Conservation (phyloP, 2,329 filamentous ascomycete genomes). For the Alternaria arborescens region DNA sequence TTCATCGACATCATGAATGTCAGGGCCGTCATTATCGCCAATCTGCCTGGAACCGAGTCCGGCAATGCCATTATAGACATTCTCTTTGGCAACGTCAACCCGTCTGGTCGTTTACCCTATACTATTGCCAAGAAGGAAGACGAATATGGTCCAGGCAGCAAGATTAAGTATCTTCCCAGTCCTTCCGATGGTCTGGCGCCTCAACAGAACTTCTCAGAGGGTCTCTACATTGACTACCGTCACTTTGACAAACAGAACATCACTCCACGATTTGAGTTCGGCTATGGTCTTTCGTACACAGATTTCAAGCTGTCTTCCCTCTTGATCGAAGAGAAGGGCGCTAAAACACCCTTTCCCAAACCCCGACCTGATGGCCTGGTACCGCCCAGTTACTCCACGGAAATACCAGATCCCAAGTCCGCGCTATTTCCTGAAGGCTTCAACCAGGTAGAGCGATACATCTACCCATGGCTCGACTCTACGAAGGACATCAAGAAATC, state of each 20-base stretch:
- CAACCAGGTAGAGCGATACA: constrained; percentile 70
- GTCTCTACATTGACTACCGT: constrained; percentile 88
- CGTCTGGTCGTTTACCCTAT: constrained; percentile 85
- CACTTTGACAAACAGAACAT: constrained; percentile 82
- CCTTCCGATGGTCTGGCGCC: constrained; percentile 65
- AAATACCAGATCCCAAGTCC: constrained; percentile 63
- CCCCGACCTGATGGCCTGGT: constrained; percentile 46
- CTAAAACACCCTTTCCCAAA: constrained; percentile 54
- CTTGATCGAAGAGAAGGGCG: constrained; percentile 55
- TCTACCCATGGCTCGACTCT: constrained; percentile 74
- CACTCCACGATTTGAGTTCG: constrained; percentile 83
- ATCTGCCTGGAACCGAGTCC: constrained; percentile 86
- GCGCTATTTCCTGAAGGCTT: constrained; percentile 69
- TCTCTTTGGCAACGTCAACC: constrained; percentile 79
- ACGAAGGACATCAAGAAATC: constrained; percentile 58
- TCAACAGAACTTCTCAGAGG: constrained; percentile 84
- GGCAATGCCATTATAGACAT: constrained; percentile 83
- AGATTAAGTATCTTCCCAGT: constrained; percentile 75
- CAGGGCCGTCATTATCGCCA: constrained; percentile 82
- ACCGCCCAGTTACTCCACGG: constrained; percentile 60
- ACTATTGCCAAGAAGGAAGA: constrained; percentile 78
- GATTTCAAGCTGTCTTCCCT: constrained; percentile 69
- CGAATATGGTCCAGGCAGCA: constrained; percentile 78
- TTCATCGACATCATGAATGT: constrained; percentile 82
- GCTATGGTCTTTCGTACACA: constrained; percentile 85